Evolutionary conservation across 1,284 basidiomycete species (phyloP).

Genomic region (Puccinia novopanici): DNA sequence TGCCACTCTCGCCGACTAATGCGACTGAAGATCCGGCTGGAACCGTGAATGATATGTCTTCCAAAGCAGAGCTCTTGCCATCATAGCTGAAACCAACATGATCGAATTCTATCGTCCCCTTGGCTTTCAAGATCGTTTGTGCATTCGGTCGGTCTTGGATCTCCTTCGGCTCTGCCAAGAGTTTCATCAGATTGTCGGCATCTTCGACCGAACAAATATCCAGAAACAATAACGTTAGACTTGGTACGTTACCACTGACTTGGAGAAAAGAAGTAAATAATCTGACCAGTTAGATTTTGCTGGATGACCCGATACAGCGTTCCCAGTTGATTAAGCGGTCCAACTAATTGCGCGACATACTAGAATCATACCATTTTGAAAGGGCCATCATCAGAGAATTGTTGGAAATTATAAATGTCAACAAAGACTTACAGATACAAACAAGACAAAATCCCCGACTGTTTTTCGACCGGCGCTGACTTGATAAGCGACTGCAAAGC

Average conservation of each 20-base stretch:
- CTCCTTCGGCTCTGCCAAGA: constrained; percentile 64
- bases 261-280: not conserved
- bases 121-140: constrained; percentile 70
- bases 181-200: constrained; percentile 59
- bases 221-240: not conserved
- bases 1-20: constrained; percentile 68
- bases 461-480: constrained; percentile 64
- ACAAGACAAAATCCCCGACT: constrained; percentile 56
- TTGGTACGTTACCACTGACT: not conserved
- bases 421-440: constrained; percentile 53
- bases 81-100: constrained; percentile 66
- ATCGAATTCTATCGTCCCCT: constrained; percentile 78
- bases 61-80: constrained; percentile 70
- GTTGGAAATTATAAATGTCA: constrained; percentile 13
- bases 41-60: constrained; percentile 78
- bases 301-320: constrained; percentile 58
- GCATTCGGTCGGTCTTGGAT: constrained; percentile 77
- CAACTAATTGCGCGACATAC: constrained; percentile 48
- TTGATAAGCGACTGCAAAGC: constrained; percentile 71
- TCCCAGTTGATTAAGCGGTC: constrained; percentile 55
- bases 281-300: constrained; percentile 65
- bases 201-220: constrained; percentile 45
- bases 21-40: constrained; percentile 78
- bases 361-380: constrained; percentile 55
- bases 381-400: constrained; percentile 53